phyloP scores from a whole-genome alignment of 2,329 filamentous ascomycete species.

The Aspergillus sp. region DNA sequence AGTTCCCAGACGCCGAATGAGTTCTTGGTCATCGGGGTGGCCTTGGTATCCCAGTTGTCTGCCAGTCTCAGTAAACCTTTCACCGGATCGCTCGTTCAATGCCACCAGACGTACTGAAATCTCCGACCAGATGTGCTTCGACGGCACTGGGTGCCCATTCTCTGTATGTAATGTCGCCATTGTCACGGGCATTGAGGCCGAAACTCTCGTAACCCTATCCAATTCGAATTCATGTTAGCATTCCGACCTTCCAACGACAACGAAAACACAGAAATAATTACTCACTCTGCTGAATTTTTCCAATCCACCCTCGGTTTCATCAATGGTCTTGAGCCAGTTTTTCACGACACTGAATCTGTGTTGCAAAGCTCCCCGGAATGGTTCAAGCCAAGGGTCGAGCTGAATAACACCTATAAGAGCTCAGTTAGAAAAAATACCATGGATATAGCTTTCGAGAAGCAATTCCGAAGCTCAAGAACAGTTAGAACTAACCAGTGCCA shows the following conservation, averaged over 20 bases:
- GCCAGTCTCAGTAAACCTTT: conserved; percentile 20
- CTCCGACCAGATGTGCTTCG: conserved; percentile 80
- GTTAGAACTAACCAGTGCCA: too few species aligned
- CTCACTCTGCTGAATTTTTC: conserved; percentile 82
- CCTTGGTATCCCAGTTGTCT: conserved; percentile 82
- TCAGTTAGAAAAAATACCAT: too few species aligned
- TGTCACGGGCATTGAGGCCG: conserved; percentile 74
- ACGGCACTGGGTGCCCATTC: conserved; percentile 95
- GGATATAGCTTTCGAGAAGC: too few species aligned
- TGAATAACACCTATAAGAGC: conserved; percentile 65
- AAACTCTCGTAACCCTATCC: conserved; percentile 76
- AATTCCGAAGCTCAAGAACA: too few species aligned
- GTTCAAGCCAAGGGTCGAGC: conserved; percentile 84
- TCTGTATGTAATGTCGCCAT: conserved; percentile 83
- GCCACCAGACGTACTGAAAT: conserved; percentile 67
- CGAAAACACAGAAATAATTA: neutral
- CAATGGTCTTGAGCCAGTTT: conserved; percentile 79
- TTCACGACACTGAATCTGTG: conserved; percentile 74
- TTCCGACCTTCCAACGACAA: neutral
- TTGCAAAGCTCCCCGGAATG: conserved; percentile 73
- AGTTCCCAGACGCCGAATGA: conserved; percentile 84
- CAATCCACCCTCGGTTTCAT: conserved; percentile 79
- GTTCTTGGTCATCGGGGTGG: conserved; percentile 84
- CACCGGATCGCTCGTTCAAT: conserved; percentile 2
- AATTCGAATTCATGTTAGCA: conserved; percentile 3